Percentiles rank a stretch among this genome's conserved stretches.
These are phyloP conservation scores for Alnus glutinosa DNA, from an alignment of 306 rosid species.

Conservation along the genomic window DNA sequence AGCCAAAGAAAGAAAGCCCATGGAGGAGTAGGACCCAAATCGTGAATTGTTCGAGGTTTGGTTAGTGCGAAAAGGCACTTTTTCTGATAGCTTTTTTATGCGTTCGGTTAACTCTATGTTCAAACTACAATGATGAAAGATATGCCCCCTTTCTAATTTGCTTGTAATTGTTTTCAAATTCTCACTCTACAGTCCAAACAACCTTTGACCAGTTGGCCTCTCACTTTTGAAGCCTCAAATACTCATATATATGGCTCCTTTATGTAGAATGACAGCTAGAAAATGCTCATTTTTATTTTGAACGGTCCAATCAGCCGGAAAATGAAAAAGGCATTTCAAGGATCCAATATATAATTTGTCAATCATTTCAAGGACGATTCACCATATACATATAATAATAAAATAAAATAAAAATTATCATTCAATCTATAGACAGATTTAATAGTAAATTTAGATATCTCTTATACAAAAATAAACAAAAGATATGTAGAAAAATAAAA, in stretches of 20 bases:
- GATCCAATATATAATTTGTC: not conserved
- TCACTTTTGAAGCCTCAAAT: not conserved
- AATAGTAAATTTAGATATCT: too few species aligned
- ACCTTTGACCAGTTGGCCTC: not conserved
- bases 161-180: constrained; percentile 24
- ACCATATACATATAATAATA: too few species aligned
- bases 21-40: too few species aligned
- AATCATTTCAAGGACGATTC: not conserved
- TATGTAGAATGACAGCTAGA: not conserved
- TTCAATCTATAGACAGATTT: too few species aligned
- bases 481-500: too few species aligned
- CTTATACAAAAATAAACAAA: too few species aligned
- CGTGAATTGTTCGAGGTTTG: too few species aligned
- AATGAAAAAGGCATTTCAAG: not conserved
- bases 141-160: constrained; percentile 3
- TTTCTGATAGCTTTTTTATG: constrained; percentile 22
- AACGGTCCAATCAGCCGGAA: not conserved
- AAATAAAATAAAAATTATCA: too few species aligned
- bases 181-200: not conserved
- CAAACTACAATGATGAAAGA: constrained; percentile 14
- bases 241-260: not conserved
- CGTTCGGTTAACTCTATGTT: constrained; percentile 19
- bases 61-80: constrained; percentile 31
- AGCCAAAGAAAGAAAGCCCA: too few species aligned
- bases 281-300: not conserved